Conservation (phyloP, 805 yeast species). For the Teunomyces stri region DNA sequence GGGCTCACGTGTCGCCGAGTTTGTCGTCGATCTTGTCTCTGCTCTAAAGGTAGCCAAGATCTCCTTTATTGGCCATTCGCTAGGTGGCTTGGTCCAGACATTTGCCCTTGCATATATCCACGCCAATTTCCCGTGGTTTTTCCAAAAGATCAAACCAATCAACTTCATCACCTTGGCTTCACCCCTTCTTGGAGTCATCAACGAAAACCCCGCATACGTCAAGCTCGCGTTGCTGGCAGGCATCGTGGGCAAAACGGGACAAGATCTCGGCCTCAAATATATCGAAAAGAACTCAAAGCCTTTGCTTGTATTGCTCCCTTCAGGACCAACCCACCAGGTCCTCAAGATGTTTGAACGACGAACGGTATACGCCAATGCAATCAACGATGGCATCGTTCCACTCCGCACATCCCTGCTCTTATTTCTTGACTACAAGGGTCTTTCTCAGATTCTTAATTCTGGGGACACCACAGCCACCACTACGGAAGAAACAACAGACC, state of each 20-base stretch:
- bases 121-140: constrained; percentile 67
- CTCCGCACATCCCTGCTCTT: constrained; percentile 83
- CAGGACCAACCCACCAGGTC: constrained; percentile 66
- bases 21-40: constrained; percentile 53
- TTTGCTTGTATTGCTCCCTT: constrained; percentile 69
- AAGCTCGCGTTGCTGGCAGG: constrained; percentile 85
- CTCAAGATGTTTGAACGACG: constrained; percentile 64
- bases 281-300: constrained; percentile 52
- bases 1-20: constrained; percentile 80
- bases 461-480: constrained; percentile 9
- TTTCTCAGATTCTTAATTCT: constrained; percentile 16
- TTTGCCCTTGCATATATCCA: constrained; percentile 84
- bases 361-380: constrained; percentile 84
- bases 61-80: constrained; percentile 89
- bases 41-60: constrained; percentile 46
- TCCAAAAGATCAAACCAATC: constrained; percentile 62
- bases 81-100: constrained; percentile 90
- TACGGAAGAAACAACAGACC: constrained; percentile 2
- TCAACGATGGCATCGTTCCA: constrained; percentile 96
- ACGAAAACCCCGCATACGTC: constrained; percentile 84
- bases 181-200: constrained; percentile 83
- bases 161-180: constrained; percentile 83
- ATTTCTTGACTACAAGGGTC: constrained; percentile 81
- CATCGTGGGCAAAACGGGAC: constrained; percentile 88
- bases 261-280: constrained; percentile 72